Evolutionary conservation across 2,329 filamentous ascomycete genomes (phyloP).

Genomic region (Epichloe elymi): DNA sequence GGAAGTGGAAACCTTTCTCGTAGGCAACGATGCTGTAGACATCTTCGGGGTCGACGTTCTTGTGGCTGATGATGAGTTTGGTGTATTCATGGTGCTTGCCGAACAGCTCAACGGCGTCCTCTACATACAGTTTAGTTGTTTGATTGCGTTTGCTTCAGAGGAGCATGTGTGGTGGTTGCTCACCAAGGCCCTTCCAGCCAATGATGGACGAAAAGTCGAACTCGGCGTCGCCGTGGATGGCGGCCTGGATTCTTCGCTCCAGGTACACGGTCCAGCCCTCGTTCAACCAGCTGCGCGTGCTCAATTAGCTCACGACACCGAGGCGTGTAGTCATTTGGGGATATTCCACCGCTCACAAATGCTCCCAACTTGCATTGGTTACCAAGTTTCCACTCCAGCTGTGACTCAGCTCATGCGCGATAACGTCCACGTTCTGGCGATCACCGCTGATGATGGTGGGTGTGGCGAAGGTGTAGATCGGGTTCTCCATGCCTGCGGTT

Average conservation of each 20-base stretch:
- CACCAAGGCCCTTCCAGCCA: slow-evolving; percentile 76
- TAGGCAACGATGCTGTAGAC: slow-evolving; percentile 89
- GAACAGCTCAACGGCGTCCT: slow-evolving; percentile 66
- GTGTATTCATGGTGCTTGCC: slow-evolving; percentile 86
- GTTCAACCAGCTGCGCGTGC: slow-evolving; percentile 43
- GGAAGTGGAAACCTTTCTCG: slow-evolving; percentile 90
- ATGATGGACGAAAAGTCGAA: slow-evolving; percentile 94
- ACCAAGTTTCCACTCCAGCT: slow-evolving; percentile 86
- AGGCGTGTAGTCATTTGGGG: neutral
- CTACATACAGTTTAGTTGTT: slow-evolving; percentile 18
- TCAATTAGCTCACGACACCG: neutral
- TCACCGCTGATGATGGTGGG: slow-evolving; percentile 88
- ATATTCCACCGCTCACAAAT: slow-evolving; percentile 41
- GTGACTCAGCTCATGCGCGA: slow-evolving; percentile 69
- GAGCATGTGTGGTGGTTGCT: slow-evolving; percentile 8
- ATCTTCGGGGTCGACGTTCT: slow-evolving; percentile 88
- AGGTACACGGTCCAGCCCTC: slow-evolving; percentile 92
- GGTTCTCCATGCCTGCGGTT: slow-evolving; percentile 66
- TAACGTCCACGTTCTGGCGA: slow-evolving; percentile 86
- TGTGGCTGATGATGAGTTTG: slow-evolving; percentile 74
- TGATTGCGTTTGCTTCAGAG: neutral
- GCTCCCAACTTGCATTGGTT: slow-evolving; percentile 67
- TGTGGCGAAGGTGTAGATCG: slow-evolving; percentile 88
- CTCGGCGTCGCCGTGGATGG: slow-evolving; percentile 68
- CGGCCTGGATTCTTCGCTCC: slow-evolving; percentile 69